phyloP scores from a whole-genome alignment of 1,284 basidiomycete genomes.

The Rugosomyces carneus region DNA sequence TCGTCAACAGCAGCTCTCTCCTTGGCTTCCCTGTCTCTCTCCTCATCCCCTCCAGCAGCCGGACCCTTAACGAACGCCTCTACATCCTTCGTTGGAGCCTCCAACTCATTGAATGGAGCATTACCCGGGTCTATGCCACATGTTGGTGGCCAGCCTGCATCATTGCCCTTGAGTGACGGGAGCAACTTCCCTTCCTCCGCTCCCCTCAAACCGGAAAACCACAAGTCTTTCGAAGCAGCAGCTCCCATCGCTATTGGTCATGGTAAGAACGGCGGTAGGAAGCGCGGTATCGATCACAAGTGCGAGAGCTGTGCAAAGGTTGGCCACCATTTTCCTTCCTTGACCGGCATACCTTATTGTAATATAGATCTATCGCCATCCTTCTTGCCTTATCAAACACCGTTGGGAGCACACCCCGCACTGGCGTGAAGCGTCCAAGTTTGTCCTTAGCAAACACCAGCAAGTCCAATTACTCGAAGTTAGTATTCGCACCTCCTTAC shows the following conservation, averaged over 20 bases:
- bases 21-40: constrained; percentile 47
- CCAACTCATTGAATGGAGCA: constrained; percentile 13
- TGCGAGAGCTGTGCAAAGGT: constrained; percentile 91
- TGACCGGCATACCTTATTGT: neutral
- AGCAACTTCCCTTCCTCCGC: constrained; percentile 15
- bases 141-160: constrained; percentile 4
- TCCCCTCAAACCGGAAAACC: constrained; percentile 5
- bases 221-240: constrained; percentile 19
- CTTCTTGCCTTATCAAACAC: constrained; percentile 92
- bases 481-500: constrained; percentile 17
- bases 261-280: constrained; percentile 46
- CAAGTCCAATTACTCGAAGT: constrained; percentile 96
- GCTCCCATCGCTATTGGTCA: constrained; percentile 36
- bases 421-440: constrained; percentile 94
- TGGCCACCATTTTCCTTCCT: constrained; percentile 24
- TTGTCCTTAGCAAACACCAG: constrained; percentile 94
- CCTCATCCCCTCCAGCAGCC: constrained; percentile 38
- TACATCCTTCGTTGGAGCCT: constrained; percentile 26
- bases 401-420: constrained; percentile 97
- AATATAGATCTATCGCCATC: constrained; percentile 83
- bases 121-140: constrained; percentile 7
- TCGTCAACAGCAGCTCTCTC: constrained; percentile 42
- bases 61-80: constrained; percentile 19
- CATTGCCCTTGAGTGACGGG: constrained; percentile 20
- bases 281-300: constrained; percentile 80